phyloP scores from a whole-genome alignment of 192 early-diverging fungal genomes.

The Spizellomyces sp. region DNA sequence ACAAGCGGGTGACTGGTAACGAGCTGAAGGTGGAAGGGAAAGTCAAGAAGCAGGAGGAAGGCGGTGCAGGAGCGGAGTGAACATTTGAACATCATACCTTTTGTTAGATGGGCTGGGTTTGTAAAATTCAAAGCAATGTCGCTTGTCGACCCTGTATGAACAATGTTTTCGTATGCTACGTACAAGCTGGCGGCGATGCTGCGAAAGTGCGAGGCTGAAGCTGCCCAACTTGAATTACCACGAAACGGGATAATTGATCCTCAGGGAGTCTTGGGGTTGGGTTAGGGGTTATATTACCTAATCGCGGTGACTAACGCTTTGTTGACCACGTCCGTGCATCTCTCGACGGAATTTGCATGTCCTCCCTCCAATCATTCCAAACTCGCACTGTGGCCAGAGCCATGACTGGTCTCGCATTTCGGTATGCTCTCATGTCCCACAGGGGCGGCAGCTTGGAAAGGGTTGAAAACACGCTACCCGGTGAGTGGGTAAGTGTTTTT shows the following conservation, averaged over 20 bases:
- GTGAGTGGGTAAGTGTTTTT: conserved; percentile 3
- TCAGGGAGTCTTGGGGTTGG: too few species aligned
- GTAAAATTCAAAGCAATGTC: too few species aligned
- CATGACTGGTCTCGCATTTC: conserved; percentile 8
- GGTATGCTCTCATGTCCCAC: conserved; percentile 44
- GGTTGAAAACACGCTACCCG: conserved; percentile 52
- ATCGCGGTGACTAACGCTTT: not conserved
- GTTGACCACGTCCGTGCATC: not conserved
- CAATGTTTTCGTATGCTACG: too few species aligned
- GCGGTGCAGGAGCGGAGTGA: conserved; percentile 7
- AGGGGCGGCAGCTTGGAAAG: conserved; percentile 50
- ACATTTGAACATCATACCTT: not conserved
- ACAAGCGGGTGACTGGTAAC: conserved; percentile 63
- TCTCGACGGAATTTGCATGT: not conserved
- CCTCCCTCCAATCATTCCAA: not conserved
- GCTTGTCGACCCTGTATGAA: too few species aligned
- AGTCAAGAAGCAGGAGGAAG: conserved; percentile 57
- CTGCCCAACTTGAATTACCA: too few species aligned
- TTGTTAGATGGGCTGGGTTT: too few species aligned
- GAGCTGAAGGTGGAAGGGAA: conserved; percentile 62
- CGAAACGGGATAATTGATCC: too few species aligned
- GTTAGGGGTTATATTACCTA: too few species aligned
- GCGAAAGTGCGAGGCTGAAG: too few species aligned
- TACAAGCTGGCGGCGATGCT: too few species aligned
- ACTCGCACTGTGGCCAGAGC: too few species aligned